Evolutionary conservation across 768 basidiomycete genomes (phyloP), one percentile per base, ranked within the genome.

Genomic region (Jaapia argillacea): DNA sequence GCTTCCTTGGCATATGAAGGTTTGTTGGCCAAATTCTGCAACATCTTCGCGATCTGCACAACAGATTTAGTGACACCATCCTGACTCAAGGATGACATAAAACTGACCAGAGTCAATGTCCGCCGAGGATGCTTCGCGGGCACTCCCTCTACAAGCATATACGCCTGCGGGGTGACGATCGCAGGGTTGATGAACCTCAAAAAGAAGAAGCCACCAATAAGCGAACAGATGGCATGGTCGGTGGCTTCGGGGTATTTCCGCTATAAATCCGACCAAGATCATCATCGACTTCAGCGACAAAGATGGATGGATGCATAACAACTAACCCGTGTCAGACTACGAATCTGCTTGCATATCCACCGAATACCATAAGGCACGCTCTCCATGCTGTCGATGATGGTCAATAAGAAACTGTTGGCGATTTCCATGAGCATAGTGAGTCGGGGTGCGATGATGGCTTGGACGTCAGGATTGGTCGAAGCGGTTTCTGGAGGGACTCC

Each of bases 371-470:
- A 99, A 22, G 96, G 96, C 12, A 98, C 96, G 54, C 85, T 92
- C 54, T 99, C 96, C 81, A 97, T 81, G 49, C 89, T 92, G 49
- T 97, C 94, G 54, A 99, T 98, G 57, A 99, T 99, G 6, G 96
- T 99, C 25, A 90, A 71, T 46, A 99, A 70, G 68, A 99, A 98
- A 55, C 85, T 89, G 56, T 98, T 98, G 39, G 96, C 96, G 48
- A 99, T 99, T 61, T 99, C 96, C 92, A 99, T 98, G 50, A 99
- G 73, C 96, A 99, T 98, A 2, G 92, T 93, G 40, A 98, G 66
- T 20, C 96, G 81, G 13, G 96, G 96, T 5, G 90, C 88, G 54
- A 99, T 97, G 66, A 99, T 96, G 40, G 92, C 90, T 59, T 97
- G 94, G 18, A 99, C 96, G 59, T 99, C 96, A 2, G 77, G 65